Evolutionary conservation across 441 rosid genomes (phyloP), one percentile per base, ranked within the genome.

Genomic region (Syzygium syzygioides): DNA sequence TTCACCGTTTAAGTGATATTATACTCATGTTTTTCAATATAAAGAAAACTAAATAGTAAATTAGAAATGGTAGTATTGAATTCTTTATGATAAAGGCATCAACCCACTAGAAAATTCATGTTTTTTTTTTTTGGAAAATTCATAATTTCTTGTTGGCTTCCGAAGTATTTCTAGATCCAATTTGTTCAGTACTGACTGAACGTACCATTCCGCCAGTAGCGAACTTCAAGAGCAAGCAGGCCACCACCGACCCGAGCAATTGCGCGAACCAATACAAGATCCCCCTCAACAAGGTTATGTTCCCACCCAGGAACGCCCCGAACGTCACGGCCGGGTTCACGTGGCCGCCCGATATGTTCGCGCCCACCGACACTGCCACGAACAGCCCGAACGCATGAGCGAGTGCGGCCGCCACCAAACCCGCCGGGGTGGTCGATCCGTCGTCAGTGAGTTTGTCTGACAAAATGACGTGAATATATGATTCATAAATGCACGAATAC

Each of bases 261-360:
- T 95, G 96, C 59, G 96, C 96, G 28, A 95, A 92, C 97, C 95
- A 94, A 20, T 94, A 94, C 85, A 91, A 83, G 64, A 95, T 66
- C 86, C 92, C 91, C 90, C 96, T 92, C 64, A 93, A 76, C 83
- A 93, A 89, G 45, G 94, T 93, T 19, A 95, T 93, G 85, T 93
- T 91, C 52, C 96, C 97, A 41, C 97, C 95, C 3, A 95, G 25
- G 59, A 94, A 95, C 9, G 96, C 93, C 53, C 96, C 95, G 5
- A 95, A 95, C 11, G 95, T 94, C 87, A 95, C 95, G 20, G 96
- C 95, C 0, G 96, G 96, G 60, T 95, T 95, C 60, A 95, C 96
- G 20, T 95, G 96, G 3, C 96, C 96, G 4, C 95, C 96, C 2
- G 95, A 95, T 89, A 95, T 90, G 89, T 93, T 95, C 26, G 95